Evolutionary conservation across 2,329 filamentous ascomycete genomes (phyloP).

Genomic region (Sclerotinia spermophila): DNA sequence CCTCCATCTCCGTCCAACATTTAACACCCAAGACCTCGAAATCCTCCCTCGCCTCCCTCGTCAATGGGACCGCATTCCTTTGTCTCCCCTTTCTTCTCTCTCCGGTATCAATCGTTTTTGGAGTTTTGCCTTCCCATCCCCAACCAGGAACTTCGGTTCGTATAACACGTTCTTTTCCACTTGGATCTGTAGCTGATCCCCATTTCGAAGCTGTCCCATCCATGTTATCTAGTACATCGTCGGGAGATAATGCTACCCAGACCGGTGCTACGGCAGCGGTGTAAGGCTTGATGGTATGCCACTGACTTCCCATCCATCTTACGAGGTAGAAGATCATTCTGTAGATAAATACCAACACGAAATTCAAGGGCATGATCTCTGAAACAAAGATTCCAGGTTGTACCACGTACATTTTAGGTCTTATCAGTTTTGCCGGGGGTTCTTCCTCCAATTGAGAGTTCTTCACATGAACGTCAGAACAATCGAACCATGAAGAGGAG

Average conservation of each 20-base stretch:
- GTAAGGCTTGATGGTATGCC: conserved; percentile 79
- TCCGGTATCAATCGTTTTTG: conserved; percentile 42
- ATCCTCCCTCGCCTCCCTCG: conserved; percentile 53
- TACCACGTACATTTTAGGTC: conserved; percentile 68
- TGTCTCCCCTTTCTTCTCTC: conserved; percentile 56
- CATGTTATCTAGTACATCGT: conserved; percentile 56
- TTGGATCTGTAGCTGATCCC: conserved; percentile 67
- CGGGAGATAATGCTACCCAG: conserved; percentile 70
- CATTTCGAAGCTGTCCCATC: conserved; percentile 67
- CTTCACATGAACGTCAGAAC: conserved; percentile 30
- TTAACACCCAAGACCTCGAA: conserved; percentile 60
- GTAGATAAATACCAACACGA: conserved; percentile 68
- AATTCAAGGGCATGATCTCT: conserved; percentile 70
- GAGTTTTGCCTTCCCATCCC: conserved; percentile 64
- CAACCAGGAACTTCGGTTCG: conserved; percentile 83
- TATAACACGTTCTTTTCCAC: conserved; percentile 59
- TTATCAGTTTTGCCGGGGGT: conserved; percentile 26
- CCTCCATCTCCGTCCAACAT: conserved; percentile 71
- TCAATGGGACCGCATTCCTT: conserved; percentile 55
- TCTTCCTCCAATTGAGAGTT: conserved; percentile 20
- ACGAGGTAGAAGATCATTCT: conserved; percentile 63
- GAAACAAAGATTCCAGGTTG: conserved; percentile 89
- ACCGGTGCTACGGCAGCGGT: conserved; percentile 70
- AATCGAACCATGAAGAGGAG: conserved; percentile 54
- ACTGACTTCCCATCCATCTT: conserved; percentile 78